Evolutionary conservation across 352 stramenopile species (phyloP).

Genomic region (Globisporangium paroecandrum): DNA sequence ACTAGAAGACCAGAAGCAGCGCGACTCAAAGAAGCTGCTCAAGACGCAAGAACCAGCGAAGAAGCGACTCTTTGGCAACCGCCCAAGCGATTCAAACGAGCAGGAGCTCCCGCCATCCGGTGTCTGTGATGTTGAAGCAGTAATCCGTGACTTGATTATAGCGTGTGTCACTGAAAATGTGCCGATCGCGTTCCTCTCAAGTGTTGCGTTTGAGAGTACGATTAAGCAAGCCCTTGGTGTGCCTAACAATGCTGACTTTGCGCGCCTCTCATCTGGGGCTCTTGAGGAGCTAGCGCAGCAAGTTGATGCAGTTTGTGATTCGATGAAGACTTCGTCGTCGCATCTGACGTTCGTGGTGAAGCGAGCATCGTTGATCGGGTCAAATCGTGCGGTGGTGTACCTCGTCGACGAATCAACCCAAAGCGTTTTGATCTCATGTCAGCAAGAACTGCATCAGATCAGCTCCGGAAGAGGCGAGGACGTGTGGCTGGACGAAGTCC

Average conservation of each 20-base stretch:
- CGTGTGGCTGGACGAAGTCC: conserved; percentile 12
- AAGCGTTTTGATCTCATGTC: conserved; percentile 12
- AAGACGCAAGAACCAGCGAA: neutral
- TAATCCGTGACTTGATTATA: conserved; percentile 5
- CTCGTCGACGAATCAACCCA: conserved; percentile 9
- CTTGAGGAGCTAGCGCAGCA: neutral
- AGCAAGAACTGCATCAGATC: neutral
- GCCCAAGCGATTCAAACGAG: neutral
- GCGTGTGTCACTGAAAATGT: conserved; percentile 18
- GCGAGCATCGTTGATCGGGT: neutral
- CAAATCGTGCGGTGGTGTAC: conserved; percentile 11
- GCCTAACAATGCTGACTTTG: neutral
- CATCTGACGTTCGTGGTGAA: conserved; percentile 14
- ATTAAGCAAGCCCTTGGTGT: neutral
- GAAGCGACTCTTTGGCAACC: conserved; percentile 14
- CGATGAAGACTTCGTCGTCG: conserved; percentile 4
- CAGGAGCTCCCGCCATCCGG: neutral
- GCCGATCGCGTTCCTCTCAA: conserved; percentile 15
- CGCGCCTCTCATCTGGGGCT: neutral
- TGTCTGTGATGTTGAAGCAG: neutral
- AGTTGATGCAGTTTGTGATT: neutral
- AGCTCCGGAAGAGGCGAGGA: neutral
- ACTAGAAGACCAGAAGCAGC: neutral
- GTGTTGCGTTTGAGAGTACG: neutral
- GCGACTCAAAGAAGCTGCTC: neutral